These are phyloP conservation scores for sorghum (Sorghum bicolor) DNA, from an alignment of 176 grass and related monocot genomes.

Conservation along the genomic window Sorghum_bicolor_NCBIv3 NC_012870.2:3601501-3602000, in stretches of 20 bases:
- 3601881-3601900: background rate
- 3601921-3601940: conserved; percentile 73
- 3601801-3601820: background rate
- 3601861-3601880: background rate
- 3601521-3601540: background rate
- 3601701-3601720: conserved; percentile 54
- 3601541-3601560: no score
- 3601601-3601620: background rate
- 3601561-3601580: background rate
- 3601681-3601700: conserved; percentile 91
- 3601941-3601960: conserved; percentile 65
- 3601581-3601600: background rate
- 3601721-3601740: conserved; percentile 74
- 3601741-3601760: conserved; percentile 57
- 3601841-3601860: background rate
- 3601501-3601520: background rate
- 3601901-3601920: background rate
- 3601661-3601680: conserved; percentile 58
- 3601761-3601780: conserved; percentile 58
- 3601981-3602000: conserved; percentile 61
- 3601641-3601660: conserved; percentile 33
- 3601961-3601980: conserved; percentile 54
- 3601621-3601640: background rate
- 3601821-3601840: background rate
- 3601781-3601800: conserved; percentile 66